A percentile compares a stretch with the other conserved stretches of the same genome.
phyloP scores from a whole-genome alignment of 805 yeast species.

The Pichia sporocuriosa region DNA sequence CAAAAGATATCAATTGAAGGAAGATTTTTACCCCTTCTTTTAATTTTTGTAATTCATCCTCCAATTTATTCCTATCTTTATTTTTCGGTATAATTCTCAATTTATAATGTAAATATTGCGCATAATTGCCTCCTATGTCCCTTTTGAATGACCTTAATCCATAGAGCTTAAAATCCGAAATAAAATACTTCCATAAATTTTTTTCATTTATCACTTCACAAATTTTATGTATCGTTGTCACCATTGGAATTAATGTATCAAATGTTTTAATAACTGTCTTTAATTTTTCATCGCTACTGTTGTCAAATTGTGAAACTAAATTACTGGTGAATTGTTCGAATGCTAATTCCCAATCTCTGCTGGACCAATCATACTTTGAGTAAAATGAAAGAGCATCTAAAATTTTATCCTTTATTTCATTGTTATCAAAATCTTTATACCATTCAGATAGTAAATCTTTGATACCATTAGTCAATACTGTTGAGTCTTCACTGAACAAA shows the following conservation, averaged over 20 bases:
- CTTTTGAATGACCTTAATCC: constrained; percentile 1
- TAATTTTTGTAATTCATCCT: neutral
- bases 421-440: too few relatives aligned
- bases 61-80: constrained; percentile 7
- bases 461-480: too few relatives aligned
- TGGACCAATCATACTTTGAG: too few relatives aligned
- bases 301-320: too few relatives aligned
- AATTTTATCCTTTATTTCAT: too few relatives aligned
- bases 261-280: constrained; percentile 5
- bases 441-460: too few relatives aligned
- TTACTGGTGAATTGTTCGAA: too few relatives aligned
- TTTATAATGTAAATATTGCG: constrained; percentile 3
- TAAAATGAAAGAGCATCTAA: too few relatives aligned
- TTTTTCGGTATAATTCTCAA: constrained; percentile 1
- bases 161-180: neutral
- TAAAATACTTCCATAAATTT: neutral
- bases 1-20: neutral
- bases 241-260: neutral
- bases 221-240: neutral
- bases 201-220: too few relatives aligned
- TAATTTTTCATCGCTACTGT: constrained; percentile 8
- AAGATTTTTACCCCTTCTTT: neutral
- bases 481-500: too few relatives aligned
- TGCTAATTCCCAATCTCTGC: neutral
- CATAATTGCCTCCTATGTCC: constrained; percentile 3